Conservation (phyloP, 179 eudicot genomes). For the Spinacia oleracea region DNA sequence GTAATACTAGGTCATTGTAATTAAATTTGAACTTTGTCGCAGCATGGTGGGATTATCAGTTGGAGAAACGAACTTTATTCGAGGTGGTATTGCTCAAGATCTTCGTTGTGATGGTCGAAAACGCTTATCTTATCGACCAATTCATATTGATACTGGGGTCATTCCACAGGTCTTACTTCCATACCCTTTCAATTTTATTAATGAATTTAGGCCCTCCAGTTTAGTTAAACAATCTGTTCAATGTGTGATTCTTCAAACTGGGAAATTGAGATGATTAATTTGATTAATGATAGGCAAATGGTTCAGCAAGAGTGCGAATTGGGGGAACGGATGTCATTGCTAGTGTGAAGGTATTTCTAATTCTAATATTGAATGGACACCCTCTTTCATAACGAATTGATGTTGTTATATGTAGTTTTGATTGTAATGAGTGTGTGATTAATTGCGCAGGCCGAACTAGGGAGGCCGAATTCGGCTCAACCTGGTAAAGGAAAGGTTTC, state of each 20-base stretch:
- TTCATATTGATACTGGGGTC: constrained; percentile 66
- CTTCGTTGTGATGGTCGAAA: constrained; percentile 92
- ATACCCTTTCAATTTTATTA: background rate
- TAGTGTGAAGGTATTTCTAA: constrained; percentile 68
- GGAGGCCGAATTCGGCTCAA: constrained; percentile 64
- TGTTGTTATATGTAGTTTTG: background rate
- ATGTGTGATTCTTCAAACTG: background rate
- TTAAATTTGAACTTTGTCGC: constrained; percentile 13
- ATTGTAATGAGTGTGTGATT: background rate
- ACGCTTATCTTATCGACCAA: constrained; percentile 61
- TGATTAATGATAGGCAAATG: constrained; percentile 61
- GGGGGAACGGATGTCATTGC: constrained; percentile 91
- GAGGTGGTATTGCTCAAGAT: constrained; percentile 90
- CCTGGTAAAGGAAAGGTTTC: constrained; percentile 88
- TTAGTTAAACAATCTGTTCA: background rate
- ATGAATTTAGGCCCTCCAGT: background rate
- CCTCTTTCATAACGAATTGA: background rate
- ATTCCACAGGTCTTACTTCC: constrained; percentile 67
- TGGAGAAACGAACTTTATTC: constrained; percentile 78
- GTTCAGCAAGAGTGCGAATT: constrained; percentile 82
- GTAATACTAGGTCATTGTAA: background rate
- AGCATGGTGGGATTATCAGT: constrained; percentile 75
- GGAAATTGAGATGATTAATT: background rate
- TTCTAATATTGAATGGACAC: background rate
- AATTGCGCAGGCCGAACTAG: constrained; percentile 87